Percentiles rank a stretch among this genome's conserved stretches.
phyloP scores from a whole-genome alignment of 2,329 filamentous ascomycete species.

The Fusarium hainanense region DNA sequence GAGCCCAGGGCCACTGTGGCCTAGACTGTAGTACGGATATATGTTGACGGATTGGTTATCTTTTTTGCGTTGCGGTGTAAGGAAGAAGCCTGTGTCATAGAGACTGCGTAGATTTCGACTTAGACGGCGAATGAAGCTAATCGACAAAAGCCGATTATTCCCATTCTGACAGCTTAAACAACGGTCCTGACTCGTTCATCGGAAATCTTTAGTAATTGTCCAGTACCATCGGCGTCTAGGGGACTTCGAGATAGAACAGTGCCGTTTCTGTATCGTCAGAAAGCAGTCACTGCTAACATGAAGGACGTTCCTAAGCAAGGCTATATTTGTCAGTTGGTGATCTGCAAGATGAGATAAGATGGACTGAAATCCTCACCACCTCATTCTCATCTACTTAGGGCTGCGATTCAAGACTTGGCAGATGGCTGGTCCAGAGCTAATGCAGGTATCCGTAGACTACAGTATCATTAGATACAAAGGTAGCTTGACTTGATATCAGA shows the following conservation, averaged over 20 bases:
- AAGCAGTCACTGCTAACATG: background rate
- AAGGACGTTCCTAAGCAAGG: background rate
- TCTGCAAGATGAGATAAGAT: background rate
- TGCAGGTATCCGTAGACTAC: background rate
- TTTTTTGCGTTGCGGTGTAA: constrained; percentile 28
- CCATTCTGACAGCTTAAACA: constrained; percentile 26
- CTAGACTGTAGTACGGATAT: background rate
- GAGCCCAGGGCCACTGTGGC: constrained; percentile 21
- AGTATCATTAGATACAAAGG: background rate
- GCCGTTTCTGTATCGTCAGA: background rate
- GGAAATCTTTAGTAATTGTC: background rate
- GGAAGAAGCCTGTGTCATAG: background rate
- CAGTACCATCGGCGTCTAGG: background rate
- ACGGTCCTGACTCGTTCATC: background rate
- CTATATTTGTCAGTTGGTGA: background rate
- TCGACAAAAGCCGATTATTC: constrained; percentile 41
- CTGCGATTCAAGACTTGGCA: background rate
- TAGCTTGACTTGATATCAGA: background rate
- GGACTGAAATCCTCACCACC: background rate
- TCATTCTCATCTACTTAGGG: background rate
- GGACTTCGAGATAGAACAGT: background rate
- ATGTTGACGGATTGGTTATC: background rate
- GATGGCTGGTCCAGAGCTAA: constrained; percentile 3
- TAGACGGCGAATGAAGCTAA: background rate
- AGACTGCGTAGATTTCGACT: background rate